A percentile compares a stretch with the other conserved stretches of the same genome.
These are phyloP conservation scores for Umbilicaria muhlenbergii DNA, from an alignment of 495 filamentous ascomycete species.

Conservation along the genomic window DNA sequence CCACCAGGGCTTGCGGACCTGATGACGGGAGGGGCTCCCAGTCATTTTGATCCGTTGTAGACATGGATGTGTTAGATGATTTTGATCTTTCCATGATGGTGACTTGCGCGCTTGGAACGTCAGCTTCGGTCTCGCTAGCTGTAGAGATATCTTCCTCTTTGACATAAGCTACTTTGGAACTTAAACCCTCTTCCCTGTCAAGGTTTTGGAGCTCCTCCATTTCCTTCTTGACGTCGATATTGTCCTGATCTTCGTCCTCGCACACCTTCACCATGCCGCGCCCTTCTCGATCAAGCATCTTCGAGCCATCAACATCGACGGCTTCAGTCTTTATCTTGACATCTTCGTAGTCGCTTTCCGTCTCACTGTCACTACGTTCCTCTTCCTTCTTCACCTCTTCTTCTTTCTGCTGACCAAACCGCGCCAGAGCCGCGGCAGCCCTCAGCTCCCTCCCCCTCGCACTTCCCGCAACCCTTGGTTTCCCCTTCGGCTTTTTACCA, in stretches of 20 bases:
- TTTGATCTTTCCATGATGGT: background rate
- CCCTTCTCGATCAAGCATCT: constrained; percentile 43
- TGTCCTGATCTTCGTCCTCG: constrained; percentile 48
- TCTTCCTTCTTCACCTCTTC: constrained; percentile 17
- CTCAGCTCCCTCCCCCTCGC: constrained; percentile 55
- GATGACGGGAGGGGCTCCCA: too few relatives aligned
- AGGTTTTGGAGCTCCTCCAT: constrained; percentile 37
- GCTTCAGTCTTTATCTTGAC: constrained; percentile 15
- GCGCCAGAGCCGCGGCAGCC: constrained; percentile 58
- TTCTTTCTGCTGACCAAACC: constrained; percentile 38
- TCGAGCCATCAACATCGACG: constrained; percentile 41
- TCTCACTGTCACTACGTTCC: constrained; percentile 8
- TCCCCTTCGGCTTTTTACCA: constrained; percentile 39
- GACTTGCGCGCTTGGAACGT: background rate
- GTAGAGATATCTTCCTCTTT: constrained; percentile 1
- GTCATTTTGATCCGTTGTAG: too few relatives aligned
- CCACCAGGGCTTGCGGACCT: too few relatives aligned
- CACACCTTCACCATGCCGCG: constrained; percentile 52
- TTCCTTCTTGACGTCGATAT: constrained; percentile 43
- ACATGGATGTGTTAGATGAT: too few relatives aligned
- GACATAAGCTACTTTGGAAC: constrained; percentile 1
- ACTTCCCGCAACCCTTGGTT: constrained; percentile 57
- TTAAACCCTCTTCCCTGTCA: constrained; percentile 5
- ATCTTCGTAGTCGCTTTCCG: constrained; percentile 17
- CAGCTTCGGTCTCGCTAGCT: background rate